Base-by-base conservation (phyloP, 371 early-diverging fungal species). In the Capillidium rhysosporum region DNA sequence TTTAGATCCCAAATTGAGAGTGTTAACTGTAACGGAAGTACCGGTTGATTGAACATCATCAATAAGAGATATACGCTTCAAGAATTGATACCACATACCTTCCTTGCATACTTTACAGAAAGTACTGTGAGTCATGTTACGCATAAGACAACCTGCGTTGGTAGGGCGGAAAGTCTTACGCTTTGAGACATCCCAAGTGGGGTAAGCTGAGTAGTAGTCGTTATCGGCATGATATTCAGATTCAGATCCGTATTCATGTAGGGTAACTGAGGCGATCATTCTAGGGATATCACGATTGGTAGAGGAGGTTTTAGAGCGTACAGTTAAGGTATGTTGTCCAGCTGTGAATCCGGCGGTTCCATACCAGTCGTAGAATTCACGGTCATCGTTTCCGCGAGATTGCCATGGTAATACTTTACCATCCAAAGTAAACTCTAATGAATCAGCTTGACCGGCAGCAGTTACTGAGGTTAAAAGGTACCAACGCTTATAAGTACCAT, bases 61-160 rank as follows among this genome's bases (percentile, higher is more conserved):
- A 57, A 77, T 66, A 23, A 75, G 54, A 39, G 64, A 63, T 39
- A 76, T 53, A 40, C 63, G 61, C 26, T 49, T 49, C 49, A 77
- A 56, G 34, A 75, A 62, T n/a, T 70, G 56, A 21, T 61, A 57
- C 72, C 75, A 76, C 43, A 77, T 59, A 12, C 77, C 76, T 52
- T 77, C 75, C 48, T 68, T 62, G 63, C 77, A 77, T 23, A 76
- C 62, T 26, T 66, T 58, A 57, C 77, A 75, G 52, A 75, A 70
- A 1, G 56, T 46, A 3, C 56, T 52, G 12, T 58, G 56, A 20
- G 65, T 41, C 77, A 75, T 77, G 59, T 77, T 73, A 31, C 76
- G 65, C 77, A 77, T 77, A 56, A 77, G 49, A 45, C 77, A 77
- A 21, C 56, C 59, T 52, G 70, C 70, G 60, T 73, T 66, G 43